These are phyloP conservation scores for Speleostelium caveatum DNA, from an alignment of 78 protist species.

Conservation along the genomic window DNA sequence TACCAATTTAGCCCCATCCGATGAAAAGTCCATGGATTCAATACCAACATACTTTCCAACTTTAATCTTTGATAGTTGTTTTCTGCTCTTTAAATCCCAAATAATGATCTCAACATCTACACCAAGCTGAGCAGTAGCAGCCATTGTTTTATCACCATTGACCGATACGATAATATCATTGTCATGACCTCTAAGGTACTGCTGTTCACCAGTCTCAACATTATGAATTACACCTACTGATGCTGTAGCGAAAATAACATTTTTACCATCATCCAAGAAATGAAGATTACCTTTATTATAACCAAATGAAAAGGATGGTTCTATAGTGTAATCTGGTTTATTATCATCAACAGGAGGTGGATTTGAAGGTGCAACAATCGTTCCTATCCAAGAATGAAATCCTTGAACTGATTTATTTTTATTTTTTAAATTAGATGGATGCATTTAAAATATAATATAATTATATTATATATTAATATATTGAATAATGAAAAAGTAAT, in stretches of 20 bases:
- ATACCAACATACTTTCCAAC: constrained; percentile 5
- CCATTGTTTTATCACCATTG: constrained; percentile 3
- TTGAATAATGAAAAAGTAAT: too few species aligned
- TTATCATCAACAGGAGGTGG: not conserved
- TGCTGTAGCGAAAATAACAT: constrained; percentile 12
- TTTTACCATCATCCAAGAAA: not conserved
- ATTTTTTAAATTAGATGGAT: too few species aligned
- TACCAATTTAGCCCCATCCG: constrained; percentile 36
- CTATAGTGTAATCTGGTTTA: not conserved
- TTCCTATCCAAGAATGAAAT: constrained; percentile 4
- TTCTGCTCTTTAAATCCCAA: constrained; percentile 30
- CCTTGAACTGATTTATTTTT: not conserved
- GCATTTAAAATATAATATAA: too few species aligned
- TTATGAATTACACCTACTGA: constrained; percentile 53
- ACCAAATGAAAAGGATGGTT: constrained; percentile 12
- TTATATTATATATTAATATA: too few species aligned
- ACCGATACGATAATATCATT: constrained; percentile 26
- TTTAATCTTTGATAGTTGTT: not conserved
- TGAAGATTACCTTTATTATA: constrained; percentile 14
- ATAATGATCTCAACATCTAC: constrained; percentile 4
- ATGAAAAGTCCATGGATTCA: constrained; percentile 19
- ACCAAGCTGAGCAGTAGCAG: constrained; percentile 81
- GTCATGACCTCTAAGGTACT: constrained; percentile 5
- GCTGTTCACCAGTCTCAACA: constrained; percentile 6
- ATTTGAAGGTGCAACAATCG: not conserved